Percentiles rank a stretch among this genome's conserved stretches.
phyloP scores from a whole-genome alignment of 139 green algal genomes.

The Chlorella sp. region DNA sequence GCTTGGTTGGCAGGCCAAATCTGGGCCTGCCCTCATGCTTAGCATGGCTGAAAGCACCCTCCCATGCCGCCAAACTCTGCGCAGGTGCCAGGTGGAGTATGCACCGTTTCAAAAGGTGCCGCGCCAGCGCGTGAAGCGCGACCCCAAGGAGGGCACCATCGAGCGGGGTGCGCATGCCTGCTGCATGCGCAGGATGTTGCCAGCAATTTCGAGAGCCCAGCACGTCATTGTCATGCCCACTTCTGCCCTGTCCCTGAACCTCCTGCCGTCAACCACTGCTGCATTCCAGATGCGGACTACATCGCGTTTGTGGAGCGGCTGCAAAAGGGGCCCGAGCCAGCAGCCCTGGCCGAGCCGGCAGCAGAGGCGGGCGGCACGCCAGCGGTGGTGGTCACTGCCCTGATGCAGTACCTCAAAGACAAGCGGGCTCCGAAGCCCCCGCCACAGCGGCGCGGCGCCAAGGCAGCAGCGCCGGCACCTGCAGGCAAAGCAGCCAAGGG shows the following conservation, averaged over 20 bases:
- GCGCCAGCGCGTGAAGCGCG: constrained; percentile 46
- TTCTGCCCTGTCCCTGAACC: background rate
- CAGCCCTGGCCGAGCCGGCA: background rate
- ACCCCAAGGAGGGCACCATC: constrained; percentile 74
- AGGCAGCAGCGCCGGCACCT: background rate
- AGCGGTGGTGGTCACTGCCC: constrained; percentile 5
- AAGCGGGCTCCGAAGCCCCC: constrained; percentile 13
- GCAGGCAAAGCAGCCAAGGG: background rate
- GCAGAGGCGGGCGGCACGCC: background rate
- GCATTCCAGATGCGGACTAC: constrained; percentile 74
- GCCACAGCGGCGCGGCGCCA: background rate
- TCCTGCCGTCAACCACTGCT: background rate
- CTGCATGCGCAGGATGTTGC: too few relatives aligned
- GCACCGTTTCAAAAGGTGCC: constrained; percentile 78
- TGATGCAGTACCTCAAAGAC: constrained; percentile 47
- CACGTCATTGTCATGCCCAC: too few relatives aligned
- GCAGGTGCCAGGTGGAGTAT: constrained; percentile 73
- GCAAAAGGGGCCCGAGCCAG: constrained; percentile 52
- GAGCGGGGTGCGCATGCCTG: constrained; percentile 60
- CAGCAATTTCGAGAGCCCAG: too few relatives aligned
- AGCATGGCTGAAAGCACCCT: too few relatives aligned
- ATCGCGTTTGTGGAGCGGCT: constrained; percentile 64
- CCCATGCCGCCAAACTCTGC: too few relatives aligned
- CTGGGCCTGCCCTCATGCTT: background rate
- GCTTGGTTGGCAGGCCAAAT: too few relatives aligned